Evolutionary conservation across 371 early-diverging fungal species (phyloP), one percentile per base, ranked within the genome.

Genomic region (Dinochytrium kinnereticum): DNA sequence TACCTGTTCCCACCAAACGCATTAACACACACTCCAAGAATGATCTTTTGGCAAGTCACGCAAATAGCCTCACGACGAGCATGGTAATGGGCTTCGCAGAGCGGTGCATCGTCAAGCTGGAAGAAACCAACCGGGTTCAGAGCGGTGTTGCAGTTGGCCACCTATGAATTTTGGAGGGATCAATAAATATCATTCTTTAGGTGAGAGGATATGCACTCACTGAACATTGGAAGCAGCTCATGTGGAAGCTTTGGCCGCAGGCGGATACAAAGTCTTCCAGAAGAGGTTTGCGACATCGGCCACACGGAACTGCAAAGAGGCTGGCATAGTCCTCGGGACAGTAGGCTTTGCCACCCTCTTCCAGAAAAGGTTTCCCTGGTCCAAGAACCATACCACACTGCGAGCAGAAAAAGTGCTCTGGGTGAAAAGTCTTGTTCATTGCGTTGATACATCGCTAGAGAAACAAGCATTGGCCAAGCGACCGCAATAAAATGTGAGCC

Each of bases 201-300:
- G 3, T n/a, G n/a, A n/a, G n/a, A n/a, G 64, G 19, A 15, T 3
- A 34, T 13, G 38, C 10, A 5, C 68, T 68, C 30, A 90, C 89
- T 38, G 83, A 77, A 79, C 93, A 93, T 1, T 82, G 86, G 78
- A 93, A 92, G 78, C 93, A 93, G 33, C 86, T 84, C 51, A 86
- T 83, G 71, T 93, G 93, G 89, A 91, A 93, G 36, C 84, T 85
- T 49, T 84, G 82, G 31, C 84, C 88, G 40, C 91, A 72, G 0
- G 93, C 93, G 38, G 74, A 81, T 36, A 91, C 69, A 73, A 85
- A 85, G 50, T 88, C 90, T 0, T 85, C 90, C 13, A 85, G 81
- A 51, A 91, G 86, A 2, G 81, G 83, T 51, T 87, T 84, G n/a
- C 80, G 83, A 67, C 92, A 93, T 10, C 85, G 86, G 40, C 79